phyloP scores from a whole-genome alignment of 179 eudicot species.

The Pouteria campechiana region DNA sequence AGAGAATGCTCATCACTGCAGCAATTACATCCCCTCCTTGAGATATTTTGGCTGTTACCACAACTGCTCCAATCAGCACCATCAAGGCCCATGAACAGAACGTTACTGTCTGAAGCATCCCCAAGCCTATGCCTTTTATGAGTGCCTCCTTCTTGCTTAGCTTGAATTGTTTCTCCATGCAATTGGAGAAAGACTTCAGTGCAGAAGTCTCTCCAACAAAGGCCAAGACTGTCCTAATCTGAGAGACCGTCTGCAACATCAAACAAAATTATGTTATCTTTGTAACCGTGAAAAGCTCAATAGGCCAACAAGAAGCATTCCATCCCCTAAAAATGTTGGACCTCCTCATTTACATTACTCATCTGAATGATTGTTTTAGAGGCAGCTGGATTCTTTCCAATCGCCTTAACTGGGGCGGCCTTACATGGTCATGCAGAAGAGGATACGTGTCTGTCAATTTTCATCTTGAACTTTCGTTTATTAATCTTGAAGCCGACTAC shows the following conservation, averaged over 20 bases:
- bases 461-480: no score
- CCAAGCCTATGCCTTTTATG: conserved; percentile 36
- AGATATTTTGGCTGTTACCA: conserved; percentile 30
- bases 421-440: no score
- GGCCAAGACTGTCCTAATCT: conserved; percentile 42
- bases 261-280: no score
- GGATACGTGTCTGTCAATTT: no score
- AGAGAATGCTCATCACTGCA: conserved; percentile 45
- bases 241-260: conserved; percentile 35
- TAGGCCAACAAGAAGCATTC: no score
- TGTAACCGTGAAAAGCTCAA: no score
- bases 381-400: no score
- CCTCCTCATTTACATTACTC: no score
- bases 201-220: conserved; percentile 39
- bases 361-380: no score
- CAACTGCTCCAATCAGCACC: conserved; percentile 42
- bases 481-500: no score
- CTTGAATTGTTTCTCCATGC: conserved; percentile 18
- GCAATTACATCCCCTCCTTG: conserved; percentile 41
- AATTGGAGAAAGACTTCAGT: conserved; percentile 27
- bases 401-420: no score
- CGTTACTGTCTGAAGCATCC: conserved; percentile 33
- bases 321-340: no score
- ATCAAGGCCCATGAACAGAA: conserved; percentile 46
- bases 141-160: conserved; percentile 34